phyloP scores from a whole-genome alignment of 2,329 filamentous ascomycete species.

The Juglanconis oblonga region DNA sequence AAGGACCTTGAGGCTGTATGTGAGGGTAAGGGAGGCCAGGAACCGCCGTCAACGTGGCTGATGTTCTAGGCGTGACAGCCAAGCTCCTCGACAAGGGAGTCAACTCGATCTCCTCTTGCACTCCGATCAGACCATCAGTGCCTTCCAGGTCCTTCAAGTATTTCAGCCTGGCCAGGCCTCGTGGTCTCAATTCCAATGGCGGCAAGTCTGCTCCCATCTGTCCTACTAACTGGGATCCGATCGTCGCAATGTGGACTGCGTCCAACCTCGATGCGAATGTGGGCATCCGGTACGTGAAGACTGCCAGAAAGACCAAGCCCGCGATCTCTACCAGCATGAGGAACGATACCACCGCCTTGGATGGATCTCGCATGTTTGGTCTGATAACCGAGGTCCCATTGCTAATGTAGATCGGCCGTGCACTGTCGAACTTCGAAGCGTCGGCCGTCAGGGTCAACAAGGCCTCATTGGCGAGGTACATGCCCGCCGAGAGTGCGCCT shows the following conservation, averaged over 20 bases:
- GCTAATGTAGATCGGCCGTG: slow-evolving; percentile 1
- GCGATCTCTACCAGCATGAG: background rate
- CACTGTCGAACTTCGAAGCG: background rate
- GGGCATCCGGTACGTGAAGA: slow-evolving; percentile 4
- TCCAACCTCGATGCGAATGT: slow-evolving; percentile 4
- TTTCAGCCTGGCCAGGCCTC: slow-evolving; percentile 1
- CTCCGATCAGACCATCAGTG: background rate
- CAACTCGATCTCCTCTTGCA: slow-evolving; percentile 7
- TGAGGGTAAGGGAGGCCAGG: background rate
- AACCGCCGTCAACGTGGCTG: background rate
- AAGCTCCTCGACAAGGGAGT: background rate
- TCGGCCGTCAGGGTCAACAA: background rate
- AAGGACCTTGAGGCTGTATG: background rate
- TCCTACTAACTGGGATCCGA: background rate
- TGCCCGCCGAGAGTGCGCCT: slow-evolving; percentile 2
- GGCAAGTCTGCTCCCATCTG: background rate
- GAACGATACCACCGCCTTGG: slow-evolving; percentile 2
- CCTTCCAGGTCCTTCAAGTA: slow-evolving; percentile 5
- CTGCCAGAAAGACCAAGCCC: background rate
- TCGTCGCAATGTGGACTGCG: background rate
- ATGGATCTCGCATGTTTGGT: background rate
- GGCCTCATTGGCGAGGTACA: slow-evolving; percentile 8
- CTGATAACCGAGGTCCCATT: background rate
- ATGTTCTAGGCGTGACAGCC: background rate
- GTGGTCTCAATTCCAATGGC: background rate